Base-by-base conservation (phyloP, 2,329 filamentous ascomycete genomes). In the Tolypocladium guangdongense region DNA sequence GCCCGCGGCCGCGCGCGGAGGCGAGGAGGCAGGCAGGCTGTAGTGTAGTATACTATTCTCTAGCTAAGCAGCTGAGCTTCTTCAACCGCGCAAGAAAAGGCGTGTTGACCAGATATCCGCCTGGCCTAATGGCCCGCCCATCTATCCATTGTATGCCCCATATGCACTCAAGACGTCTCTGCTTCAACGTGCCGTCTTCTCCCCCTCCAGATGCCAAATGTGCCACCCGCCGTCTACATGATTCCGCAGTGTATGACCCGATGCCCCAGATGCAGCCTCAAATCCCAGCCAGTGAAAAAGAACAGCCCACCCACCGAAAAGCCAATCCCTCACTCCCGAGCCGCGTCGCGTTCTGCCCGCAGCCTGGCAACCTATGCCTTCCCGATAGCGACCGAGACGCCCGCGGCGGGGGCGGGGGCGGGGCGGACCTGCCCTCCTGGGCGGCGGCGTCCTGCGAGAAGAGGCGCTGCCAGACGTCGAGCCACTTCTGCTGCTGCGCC, bases 401-500 rank as follows among this genome's bases (percentile, higher is more conserved):
- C 55, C 27, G 58, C 55, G 58, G 63, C 66, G 45, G 69, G 64
- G 24, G 72, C 68, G 45, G 48, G 39, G 20, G 72, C 68, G 45
- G 48, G 18, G 75, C 72, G 61, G 88, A 88, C 6, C 49, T 43
- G 57, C 63, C 66, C 38, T 69, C 67, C 27, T 68, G 66, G 33
- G 64, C 63, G 54, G 71, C 68, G 47, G 52, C 27, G n/a, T 78
- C 77, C 58, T 78, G 76, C 18, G 75, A 72, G 62, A 88, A 89
- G 6, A 90, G 78, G 52, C 75, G 76, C 68, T 88, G 83, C 85
- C 85, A 90, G 30, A 87, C 74, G 52, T 86, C 84, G 50, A 90
- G 72, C 86, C 87, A 90, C 61, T 82, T 81, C 66, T 84, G 80
- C 61, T 90, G 85, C 63, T 87, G 83, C 27, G 78, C 73, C 0